A percentile compares a stretch with the other conserved stretches of the same genome.
Evolutionary conservation across 176 grass and related monocot species (phyloP).

Genomic region (Poa pratensis): DNA sequence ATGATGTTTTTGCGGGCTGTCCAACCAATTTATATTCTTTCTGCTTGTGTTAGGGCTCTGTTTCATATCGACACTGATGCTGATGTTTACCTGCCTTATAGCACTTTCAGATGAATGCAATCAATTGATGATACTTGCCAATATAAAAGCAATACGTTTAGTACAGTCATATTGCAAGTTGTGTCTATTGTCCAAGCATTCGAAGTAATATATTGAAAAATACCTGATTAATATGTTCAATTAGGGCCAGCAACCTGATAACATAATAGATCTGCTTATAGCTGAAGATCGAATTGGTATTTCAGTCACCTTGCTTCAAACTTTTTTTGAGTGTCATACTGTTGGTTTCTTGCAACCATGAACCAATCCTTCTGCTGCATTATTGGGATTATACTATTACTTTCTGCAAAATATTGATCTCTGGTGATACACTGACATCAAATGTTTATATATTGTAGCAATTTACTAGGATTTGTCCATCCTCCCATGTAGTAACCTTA

Average conservation of each 20-base stretch:
- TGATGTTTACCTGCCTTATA: constrained; percentile 24
- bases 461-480: background rate
- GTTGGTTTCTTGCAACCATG: background rate
- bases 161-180: background rate
- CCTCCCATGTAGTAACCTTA: constrained; percentile 1
- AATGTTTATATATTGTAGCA: background rate
- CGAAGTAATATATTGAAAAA: constrained; percentile 8
- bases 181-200: constrained; percentile 29
- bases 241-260: background rate
- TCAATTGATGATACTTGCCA: background rate
- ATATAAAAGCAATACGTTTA: background rate
- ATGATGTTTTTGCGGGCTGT: constrained; percentile 22
- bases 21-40: constrained; percentile 23
- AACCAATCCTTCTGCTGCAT: constrained; percentile 5
- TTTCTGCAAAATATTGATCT: constrained; percentile 5
- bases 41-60: constrained; percentile 31
- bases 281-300: constrained; percentile 20
- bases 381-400: constrained; percentile 23
- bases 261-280: constrained; percentile 2
- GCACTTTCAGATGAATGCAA: background rate
- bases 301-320: background rate
- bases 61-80: constrained; percentile 18
- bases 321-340: constrained; percentile 12
- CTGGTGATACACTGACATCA: constrained; percentile 1
- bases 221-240: background rate